Base-by-base conservation (phyloP, 805 yeast species). In the Kuraishia floccosa region DNA sequence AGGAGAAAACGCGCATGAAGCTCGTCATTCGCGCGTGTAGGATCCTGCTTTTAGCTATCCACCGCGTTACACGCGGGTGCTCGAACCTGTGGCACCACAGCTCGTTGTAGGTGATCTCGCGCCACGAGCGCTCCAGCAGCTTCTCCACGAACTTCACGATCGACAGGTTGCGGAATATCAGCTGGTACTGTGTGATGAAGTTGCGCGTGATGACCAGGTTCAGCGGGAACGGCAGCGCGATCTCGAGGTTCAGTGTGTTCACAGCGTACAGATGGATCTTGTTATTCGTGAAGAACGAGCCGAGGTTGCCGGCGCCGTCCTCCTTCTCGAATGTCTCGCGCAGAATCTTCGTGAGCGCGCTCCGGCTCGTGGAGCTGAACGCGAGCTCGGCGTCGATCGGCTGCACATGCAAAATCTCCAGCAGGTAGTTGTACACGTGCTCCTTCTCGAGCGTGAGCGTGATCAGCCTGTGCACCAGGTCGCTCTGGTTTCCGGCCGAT, bases 141-240 rank as follows among this genome's bases (percentile, higher is more conserved):
- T 67, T 66, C 41, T 72, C 74, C 5, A 81, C 61, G 43, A 71
- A 73, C 37, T 75, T 75, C n/a, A 84, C 46, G 20, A 74, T 64
- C 25, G 77, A 51, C 24, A 81, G 58, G 39, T 82, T 76, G 39
- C 96, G 69, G 42, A 82, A 84, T 28, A 86, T 56, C 22, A 84
- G 58, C 49, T 89, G 95, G 46, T 79, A 85, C 39, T 91, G 84
- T 30, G 75, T 65, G 12, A 84, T 58, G 17, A 77, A 72, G 11
- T 85, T 78, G 33, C 76, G 69, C 12, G 81, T 73, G 1, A 85
- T 56, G 1, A 91, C 62, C 17, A 89, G 60, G 44, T 85, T 85
- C 30, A 85, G 54, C 0, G 99, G 99, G 47, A 84, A 91, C 3
- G 96, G 96, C 15, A 87, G 51, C n/a, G 64, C 52, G 6, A 77